phyloP scores from a whole-genome alignment of 2,329 filamentous ascomycete genomes.

The Scortechinia acanthostroma region DNA sequence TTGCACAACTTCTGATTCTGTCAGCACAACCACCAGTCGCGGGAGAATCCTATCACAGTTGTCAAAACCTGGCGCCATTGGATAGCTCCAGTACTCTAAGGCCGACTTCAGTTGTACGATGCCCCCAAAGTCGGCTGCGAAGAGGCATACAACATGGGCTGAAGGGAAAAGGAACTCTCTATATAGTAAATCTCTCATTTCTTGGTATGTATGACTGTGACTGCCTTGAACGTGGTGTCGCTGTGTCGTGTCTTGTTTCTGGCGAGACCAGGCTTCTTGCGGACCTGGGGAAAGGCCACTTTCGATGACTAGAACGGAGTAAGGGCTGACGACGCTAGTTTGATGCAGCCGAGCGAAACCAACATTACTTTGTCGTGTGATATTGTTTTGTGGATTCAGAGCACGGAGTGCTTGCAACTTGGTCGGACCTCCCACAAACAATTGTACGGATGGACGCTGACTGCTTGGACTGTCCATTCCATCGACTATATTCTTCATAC shows the following conservation, averaged over 20 bases:
- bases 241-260: neutral
- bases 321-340: neutral
- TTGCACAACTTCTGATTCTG: neutral
- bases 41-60: slow-evolving; percentile 1
- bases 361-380: neutral
- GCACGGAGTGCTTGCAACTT: neutral
- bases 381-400: neutral
- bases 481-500: neutral
- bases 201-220: neutral
- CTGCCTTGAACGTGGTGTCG: neutral
- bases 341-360: neutral
- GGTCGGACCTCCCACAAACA: neutral
- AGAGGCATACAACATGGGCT: neutral
- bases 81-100: no score
- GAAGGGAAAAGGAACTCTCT: neutral
- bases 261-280: neutral
- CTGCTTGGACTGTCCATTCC: neutral
- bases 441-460: neutral
- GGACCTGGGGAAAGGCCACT: neutral
- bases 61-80: no score
- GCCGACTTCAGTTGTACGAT: neutral
- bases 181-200: neutral
- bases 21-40: no score
- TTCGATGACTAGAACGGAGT: neutral
- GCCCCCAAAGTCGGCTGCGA: neutral